These are phyloP conservation scores for Schizosaccharomyces lindneri DNA, from an alignment of 805 yeast species.

Conservation along the genomic window DNA sequence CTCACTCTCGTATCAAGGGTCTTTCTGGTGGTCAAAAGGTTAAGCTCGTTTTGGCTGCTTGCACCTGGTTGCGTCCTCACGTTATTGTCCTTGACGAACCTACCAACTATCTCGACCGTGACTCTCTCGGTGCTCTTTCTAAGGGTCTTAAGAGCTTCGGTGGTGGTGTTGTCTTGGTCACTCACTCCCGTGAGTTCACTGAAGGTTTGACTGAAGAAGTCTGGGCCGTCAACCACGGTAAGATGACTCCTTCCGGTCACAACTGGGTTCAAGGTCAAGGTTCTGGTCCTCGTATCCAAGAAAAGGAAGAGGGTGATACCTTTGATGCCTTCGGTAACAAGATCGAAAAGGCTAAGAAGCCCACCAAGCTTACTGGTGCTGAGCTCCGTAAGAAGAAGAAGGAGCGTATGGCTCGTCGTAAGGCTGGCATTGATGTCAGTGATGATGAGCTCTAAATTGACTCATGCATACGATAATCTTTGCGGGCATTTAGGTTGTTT, in stretches of 20 bases:
- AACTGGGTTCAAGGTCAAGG: slow-evolving; percentile 99
- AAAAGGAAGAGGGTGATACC: slow-evolving; percentile 85
- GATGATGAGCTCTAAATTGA: slow-evolving; percentile 50
- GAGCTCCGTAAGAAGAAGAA: slow-evolving; percentile 99
- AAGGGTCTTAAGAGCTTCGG: slow-evolving; percentile 95
- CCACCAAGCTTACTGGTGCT: slow-evolving; percentile 91
- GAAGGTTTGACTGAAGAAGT: slow-evolving; percentile 98
- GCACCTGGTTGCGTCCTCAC: slow-evolving; percentile 99
- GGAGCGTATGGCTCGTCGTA: slow-evolving; percentile 99
- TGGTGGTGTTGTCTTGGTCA: slow-evolving; percentile 99
- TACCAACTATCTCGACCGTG: slow-evolving; percentile 97
- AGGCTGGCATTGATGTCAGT: slow-evolving; percentile 98
- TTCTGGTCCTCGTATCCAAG: slow-evolving; percentile 93
- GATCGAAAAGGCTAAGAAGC: slow-evolving; percentile 89
- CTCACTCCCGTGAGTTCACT: slow-evolving; percentile 99
- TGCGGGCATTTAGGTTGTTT: neutral
- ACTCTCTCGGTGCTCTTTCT: slow-evolving; percentile 96
- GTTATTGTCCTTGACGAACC: slow-evolving; percentile 98
- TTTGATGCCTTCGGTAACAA: slow-evolving; percentile 99
- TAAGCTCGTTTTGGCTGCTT: slow-evolving; percentile 97
- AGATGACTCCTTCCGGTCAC: slow-evolving; percentile 99
- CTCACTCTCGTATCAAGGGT: slow-evolving; percentile 99
- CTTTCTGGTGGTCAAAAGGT: slow-evolving; percentile 99
- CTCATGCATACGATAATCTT: neutral
- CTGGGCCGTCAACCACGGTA: slow-evolving; percentile 98